Conservation (phyloP, 805 yeast genomes). For the Candida nitratophila region DNA sequence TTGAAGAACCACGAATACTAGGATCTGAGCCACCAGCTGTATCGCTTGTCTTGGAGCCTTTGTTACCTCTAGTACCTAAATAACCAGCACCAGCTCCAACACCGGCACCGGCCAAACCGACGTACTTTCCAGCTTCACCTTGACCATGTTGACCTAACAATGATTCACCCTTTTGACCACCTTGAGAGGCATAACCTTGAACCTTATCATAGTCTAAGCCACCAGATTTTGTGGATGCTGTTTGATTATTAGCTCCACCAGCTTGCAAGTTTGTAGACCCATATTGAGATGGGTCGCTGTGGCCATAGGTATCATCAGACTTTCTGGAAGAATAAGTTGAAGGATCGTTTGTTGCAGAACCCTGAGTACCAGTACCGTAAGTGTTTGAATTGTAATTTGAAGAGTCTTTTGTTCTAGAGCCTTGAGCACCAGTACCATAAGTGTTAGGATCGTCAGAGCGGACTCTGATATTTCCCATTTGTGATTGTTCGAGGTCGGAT, state of each 20-base stretch:
- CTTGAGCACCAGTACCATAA: neutral
- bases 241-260: no score
- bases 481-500: neutral
- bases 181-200: conserved; percentile 4
- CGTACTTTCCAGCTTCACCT: conserved; percentile 8
- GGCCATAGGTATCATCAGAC: no score
- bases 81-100: conserved; percentile 12
- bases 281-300: no score
- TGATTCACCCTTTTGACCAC: conserved; percentile 6
- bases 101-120: conserved; percentile 7
- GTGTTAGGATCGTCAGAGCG: neutral
- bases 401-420: neutral
- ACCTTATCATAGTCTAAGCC: neutral
- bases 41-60: neutral
- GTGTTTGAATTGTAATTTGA: no score
- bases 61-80: conserved; percentile 2
- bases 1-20: no score
- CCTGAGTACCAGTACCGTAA: no score
- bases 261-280: no score
- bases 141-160: conserved; percentile 7
- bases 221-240: neutral
- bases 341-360: no score
- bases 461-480: neutral
- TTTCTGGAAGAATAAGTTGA: no score
- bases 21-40: no score